These are phyloP conservation scores for Beauveria australis DNA, from an alignment of 2,329 filamentous ascomycete genomes.

Conservation along the genomic window DNA sequence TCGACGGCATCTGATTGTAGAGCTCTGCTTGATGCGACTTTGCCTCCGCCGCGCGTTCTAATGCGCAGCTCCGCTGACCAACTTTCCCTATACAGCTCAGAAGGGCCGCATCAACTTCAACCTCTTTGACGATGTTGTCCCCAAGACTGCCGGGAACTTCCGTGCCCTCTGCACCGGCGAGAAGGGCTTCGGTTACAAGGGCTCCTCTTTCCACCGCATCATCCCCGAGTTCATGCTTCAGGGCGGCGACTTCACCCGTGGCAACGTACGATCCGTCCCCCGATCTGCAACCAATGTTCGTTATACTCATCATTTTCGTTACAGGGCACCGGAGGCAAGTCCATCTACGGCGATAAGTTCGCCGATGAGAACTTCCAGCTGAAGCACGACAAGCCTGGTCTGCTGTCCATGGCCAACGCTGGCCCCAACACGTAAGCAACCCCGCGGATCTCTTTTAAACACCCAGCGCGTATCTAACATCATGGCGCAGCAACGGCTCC, in stretches of 20 bases:
- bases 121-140: slow-evolving; percentile 78
- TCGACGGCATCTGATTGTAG: neutral
- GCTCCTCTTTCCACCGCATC: slow-evolving; percentile 84
- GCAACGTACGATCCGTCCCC: slow-evolving; percentile 58
- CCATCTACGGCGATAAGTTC: slow-evolving; percentile 94
- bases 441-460: neutral
- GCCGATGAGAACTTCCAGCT: slow-evolving; percentile 81
- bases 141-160: slow-evolving; percentile 85
- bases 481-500: slow-evolving; percentile 75
- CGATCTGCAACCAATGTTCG: neutral
- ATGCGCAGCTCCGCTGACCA: slow-evolving; percentile 5
- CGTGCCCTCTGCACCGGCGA: slow-evolving; percentile 70
- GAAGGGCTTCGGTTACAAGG: slow-evolving; percentile 76
- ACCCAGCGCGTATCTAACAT: slow-evolving; percentile 18
- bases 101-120: slow-evolving; percentile 77
- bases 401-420: slow-evolving; percentile 93
- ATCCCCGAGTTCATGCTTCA: slow-evolving; percentile 94
- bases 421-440: slow-evolving; percentile 75
- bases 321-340: slow-evolving; percentile 83
- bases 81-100: slow-evolving; percentile 46
- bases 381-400: slow-evolving; percentile 66
- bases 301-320: slow-evolving; percentile 14
- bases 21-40: neutral
- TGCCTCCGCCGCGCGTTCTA: neutral
- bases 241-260: slow-evolving; percentile 90